Conservation (phyloP, 2,329 filamentous ascomycete species). For the Colletotrichum musae region DNA sequence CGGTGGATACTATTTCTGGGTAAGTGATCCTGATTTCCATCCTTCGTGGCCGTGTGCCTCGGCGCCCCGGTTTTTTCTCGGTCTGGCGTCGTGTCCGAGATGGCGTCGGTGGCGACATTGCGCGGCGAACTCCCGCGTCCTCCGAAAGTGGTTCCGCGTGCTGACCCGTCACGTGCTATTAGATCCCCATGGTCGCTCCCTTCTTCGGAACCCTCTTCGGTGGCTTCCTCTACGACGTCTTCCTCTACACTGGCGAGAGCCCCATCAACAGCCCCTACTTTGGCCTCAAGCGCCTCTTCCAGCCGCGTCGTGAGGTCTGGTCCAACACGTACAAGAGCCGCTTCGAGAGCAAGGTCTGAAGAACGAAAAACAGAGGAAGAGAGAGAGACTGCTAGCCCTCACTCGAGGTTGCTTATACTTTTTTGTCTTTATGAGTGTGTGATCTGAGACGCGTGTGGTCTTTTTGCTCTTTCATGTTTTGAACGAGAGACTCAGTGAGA, state of each 20-base stretch:
- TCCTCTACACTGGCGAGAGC: conserved; percentile 79
- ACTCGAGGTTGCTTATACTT: not conserved
- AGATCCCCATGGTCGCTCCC: conserved; percentile 81
- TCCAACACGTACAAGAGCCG: conserved; percentile 41
- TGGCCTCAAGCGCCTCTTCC: conserved; percentile 69
- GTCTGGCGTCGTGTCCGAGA: not conserved
- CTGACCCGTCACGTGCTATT: conserved; percentile 13
- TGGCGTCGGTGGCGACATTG: conserved; percentile 2
- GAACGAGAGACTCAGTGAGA: not conserved
- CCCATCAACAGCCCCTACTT: conserved; percentile 78
- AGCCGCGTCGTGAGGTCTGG: conserved; percentile 52
- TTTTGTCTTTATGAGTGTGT: not conserved
- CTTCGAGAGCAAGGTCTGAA: conserved; percentile 20
- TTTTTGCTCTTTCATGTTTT: not conserved
- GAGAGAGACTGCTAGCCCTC: not conserved
- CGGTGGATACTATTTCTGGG: conserved; percentile 82
- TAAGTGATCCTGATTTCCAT: conserved; percentile 49
- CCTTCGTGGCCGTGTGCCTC: conserved; percentile 7
- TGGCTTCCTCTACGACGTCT: conserved; percentile 76
- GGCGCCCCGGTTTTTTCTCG: conserved; percentile 1
- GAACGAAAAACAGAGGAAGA: too few species aligned
- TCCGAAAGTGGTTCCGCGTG: not conserved
- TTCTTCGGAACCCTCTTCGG: conserved; percentile 76
- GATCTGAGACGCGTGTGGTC: not conserved
- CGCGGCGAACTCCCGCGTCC: conserved; percentile 8